phyloP scores from a whole-genome alignment of 108 stramenopile genomes.

The Nannochloropsis gaditana region DNA sequence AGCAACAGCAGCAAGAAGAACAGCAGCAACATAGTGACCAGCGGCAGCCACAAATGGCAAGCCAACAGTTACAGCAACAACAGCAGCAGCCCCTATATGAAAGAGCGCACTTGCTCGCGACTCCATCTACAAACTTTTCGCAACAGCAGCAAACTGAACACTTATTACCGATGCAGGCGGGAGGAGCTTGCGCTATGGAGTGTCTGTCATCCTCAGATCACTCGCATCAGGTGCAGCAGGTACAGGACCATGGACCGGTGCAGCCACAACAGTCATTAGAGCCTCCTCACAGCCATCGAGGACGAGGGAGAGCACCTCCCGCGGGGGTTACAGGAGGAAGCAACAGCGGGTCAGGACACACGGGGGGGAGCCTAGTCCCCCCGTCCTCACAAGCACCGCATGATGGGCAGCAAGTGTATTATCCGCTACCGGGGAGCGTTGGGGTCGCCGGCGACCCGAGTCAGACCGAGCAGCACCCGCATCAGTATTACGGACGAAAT shows the following conservation, averaged over 20 bases:
- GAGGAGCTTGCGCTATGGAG: no score
- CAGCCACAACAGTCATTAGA: neutral
- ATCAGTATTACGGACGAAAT: no score
- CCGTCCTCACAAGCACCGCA: neutral
- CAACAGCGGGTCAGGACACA: no score
- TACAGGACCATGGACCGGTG: no score
- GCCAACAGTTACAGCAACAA: neutral
- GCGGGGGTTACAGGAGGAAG: no score
- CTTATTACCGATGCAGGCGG: no score
- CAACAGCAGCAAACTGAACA: neutral
- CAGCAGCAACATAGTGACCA: neutral
- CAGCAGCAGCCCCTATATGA: neutral
- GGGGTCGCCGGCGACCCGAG: neutral
- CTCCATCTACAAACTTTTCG: neutral
- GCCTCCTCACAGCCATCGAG: neutral
- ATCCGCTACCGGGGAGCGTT: neutral
- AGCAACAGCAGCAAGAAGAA: neutral
- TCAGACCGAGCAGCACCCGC: no score
- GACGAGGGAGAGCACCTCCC: neutral
- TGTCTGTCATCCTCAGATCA: no score
- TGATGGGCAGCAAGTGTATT: neutral
- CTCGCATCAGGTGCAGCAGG: no score
- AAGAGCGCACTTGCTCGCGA: neutral
- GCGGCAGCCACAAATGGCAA: neutral
- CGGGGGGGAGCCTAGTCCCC: neutral